A percentile compares a stretch with the other conserved stretches of the same genome.
phyloP scores from a whole-genome alignment of 2,329 filamentous ascomycete genomes.

The Neofusicoccum parvum region DNA sequence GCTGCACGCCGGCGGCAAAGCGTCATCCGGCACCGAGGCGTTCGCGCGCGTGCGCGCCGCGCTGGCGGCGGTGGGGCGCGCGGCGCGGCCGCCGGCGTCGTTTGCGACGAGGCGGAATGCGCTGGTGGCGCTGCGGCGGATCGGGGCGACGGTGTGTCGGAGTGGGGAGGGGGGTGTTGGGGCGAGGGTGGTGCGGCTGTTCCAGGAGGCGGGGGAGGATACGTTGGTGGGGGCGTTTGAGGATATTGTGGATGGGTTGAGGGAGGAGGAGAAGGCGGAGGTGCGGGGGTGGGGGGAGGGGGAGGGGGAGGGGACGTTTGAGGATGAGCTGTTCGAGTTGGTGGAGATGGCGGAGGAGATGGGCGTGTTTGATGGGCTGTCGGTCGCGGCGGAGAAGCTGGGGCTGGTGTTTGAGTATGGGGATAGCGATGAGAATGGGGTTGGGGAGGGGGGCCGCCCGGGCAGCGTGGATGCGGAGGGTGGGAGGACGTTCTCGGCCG shows the following conservation, averaged over 20 bases:
- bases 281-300: not conserved
- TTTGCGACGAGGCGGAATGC: not conserved
- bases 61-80: not conserved
- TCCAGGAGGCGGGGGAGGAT: not conserved
- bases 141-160: not conserved
- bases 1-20: not conserved
- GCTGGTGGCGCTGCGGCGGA: not conserved
- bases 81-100: not conserved
- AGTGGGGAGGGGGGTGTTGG: not conserved
- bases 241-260: not conserved
- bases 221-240: not conserved
- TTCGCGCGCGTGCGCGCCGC: not conserved
- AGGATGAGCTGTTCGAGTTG: constrained; percentile 3
- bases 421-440: not conserved
- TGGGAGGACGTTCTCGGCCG: not conserved
- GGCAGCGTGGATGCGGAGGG: not conserved
- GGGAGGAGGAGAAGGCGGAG: constrained; percentile 1
- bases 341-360: not conserved
- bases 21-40: no score
- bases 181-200: not conserved
- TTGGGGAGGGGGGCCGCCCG: not conserved
- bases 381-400: not conserved
- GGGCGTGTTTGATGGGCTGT: not conserved
- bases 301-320: not conserved
- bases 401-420: not conserved